These are phyloP conservation scores for Penicillium desertorum DNA, from an alignment of 495 filamentous ascomycete genomes.

Conservation along the genomic window DNA sequence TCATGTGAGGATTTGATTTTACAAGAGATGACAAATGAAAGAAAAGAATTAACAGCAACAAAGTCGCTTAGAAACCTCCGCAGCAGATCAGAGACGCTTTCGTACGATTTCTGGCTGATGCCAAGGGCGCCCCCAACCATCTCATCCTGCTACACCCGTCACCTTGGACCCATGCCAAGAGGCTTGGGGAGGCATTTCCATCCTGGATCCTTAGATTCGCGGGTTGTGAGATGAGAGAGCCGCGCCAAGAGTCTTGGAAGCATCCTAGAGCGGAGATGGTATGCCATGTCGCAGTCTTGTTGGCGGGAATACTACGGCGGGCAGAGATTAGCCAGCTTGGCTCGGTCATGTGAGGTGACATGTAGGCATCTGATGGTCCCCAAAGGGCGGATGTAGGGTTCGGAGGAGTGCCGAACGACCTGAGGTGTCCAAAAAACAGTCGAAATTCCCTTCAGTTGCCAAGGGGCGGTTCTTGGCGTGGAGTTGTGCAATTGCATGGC, in stretches of 20 bases:
- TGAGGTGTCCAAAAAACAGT: background rate
- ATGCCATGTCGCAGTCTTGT: background rate
- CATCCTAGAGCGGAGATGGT: background rate
- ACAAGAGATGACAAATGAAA: too few relatives aligned
- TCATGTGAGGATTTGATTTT: background rate
- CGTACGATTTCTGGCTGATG: background rate
- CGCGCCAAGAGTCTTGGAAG: slow-evolving; percentile 7
- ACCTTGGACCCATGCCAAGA: slow-evolving; percentile 3
- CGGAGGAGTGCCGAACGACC: background rate
- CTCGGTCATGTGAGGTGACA: background rate
- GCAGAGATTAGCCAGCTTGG: background rate
- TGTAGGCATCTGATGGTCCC: background rate
- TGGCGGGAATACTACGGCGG: background rate
- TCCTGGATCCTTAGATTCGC: background rate
- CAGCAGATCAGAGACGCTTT: background rate
- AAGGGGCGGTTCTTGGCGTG: slow-evolving; percentile 2
- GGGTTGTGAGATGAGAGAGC: background rate
- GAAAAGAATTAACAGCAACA: background rate
- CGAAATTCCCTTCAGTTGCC: background rate
- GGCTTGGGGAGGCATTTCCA: background rate
- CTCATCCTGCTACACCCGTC: background rate
- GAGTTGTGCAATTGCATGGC: background rate
- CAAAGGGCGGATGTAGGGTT: too few relatives aligned
- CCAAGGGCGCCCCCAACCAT: slow-evolving; percentile 4
- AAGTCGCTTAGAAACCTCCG: background rate